These are phyloP conservation scores for Phytophthora foliorum DNA, from an alignment of 352 stramenopile species.

Conservation along the genomic window DNA sequence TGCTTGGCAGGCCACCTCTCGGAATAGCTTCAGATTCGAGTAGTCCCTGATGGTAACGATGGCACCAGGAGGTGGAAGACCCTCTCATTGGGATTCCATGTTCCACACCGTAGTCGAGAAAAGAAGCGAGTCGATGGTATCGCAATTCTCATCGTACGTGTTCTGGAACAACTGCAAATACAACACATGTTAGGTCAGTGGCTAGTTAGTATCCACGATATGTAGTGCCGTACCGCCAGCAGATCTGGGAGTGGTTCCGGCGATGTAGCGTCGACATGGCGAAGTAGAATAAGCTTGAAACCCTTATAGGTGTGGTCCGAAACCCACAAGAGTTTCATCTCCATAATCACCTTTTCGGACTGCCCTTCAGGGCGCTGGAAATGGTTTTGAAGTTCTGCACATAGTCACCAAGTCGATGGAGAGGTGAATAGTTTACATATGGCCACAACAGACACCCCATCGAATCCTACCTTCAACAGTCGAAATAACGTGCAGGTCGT, in stretches of 20 bases:
- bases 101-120: not conserved
- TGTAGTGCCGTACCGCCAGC: not conserved
- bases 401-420: no score
- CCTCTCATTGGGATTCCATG: not conserved
- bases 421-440: no score
- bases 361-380: no score
- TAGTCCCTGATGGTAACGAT: not conserved
- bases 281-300: constrained; percentile 1
- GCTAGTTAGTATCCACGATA: constrained; percentile 2
- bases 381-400: no score
- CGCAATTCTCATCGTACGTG: not conserved
- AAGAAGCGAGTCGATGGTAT: not conserved
- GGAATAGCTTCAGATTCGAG: not conserved
- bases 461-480: no score
- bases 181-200: not conserved
- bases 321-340: constrained; percentile 9
- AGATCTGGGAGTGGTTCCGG: not conserved
- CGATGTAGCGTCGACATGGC: not conserved
- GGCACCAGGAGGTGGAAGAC: not conserved
- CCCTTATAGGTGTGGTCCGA: constrained; percentile 5
- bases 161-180: not conserved
- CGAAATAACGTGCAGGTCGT: no score
- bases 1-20: not conserved
- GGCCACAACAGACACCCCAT: no score
- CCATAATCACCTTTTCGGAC: not conserved